Evolutionary conservation across 2,329 filamentous ascomycete species (phyloP), one percentile per base, ranked within the genome.

Genomic region (Neonectria punicea): DNA sequence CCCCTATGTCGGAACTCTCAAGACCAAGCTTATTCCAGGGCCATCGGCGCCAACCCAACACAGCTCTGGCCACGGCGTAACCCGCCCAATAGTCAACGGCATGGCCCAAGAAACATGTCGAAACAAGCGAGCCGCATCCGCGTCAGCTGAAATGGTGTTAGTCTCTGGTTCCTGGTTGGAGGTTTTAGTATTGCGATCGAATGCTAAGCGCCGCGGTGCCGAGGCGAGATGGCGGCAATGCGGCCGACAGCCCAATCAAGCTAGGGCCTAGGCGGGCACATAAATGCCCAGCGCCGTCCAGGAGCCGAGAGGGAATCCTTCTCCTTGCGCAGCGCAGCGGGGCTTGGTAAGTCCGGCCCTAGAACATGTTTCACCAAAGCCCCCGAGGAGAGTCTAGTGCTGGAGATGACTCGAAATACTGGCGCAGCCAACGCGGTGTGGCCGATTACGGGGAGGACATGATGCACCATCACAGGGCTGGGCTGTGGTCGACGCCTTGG

Each of bases 131-230:
- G 20, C 11, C 16, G 30, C 47, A 53, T 32, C 39, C 43, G 49
- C 44, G 43, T 54, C 43, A 30, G 50, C 43, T 44, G 25, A 22
- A 44, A 34, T 32, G 25, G 49, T 36, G 30, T 51, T 51, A 36
- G 49, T 51, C 10, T n/a, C n/a, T 51, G 49, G 49, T 18, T 36
- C 9, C 34, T 54, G 43, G 32, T 56, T 41, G 50, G 43, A 46
- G 32, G 30, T 25, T 22, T 13, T 39, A 44, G n/a, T 32, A n/a
- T 51, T 54, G 43, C 22, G 47, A 36, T 49, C 16, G 28, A 41
- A 51, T 51, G 43, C 56, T 64, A 64, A 64, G 61, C 61, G 61
- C 61, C 56, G 56, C 25, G 28, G 28, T 36, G n/a, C 39, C 18
- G 28, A 63, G 49, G 39, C 14, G 25, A 14, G 47, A 55, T 18